Base-by-base conservation (phyloP, 202 grass and related monocot genomes). In the Schoenoplectus tabernaemontani region DNA sequence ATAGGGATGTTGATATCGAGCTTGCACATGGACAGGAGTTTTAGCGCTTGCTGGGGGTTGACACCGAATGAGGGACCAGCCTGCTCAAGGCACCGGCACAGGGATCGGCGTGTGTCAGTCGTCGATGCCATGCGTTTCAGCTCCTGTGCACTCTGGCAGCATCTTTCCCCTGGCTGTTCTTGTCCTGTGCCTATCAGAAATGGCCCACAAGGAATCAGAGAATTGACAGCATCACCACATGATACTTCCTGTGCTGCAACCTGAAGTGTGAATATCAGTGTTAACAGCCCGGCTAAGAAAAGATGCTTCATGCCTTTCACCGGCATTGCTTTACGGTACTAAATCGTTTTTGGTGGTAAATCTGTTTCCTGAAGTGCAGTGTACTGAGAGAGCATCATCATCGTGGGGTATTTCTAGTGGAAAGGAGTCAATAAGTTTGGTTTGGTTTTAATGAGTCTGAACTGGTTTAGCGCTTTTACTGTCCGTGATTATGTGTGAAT, bases 41-140 rank as follows among this genome's bases (percentile, higher is more conserved):
- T 72, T 26, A 3, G 9, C 0, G 78, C 87, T 54, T 87, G 87
- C 39, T 86, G 63, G 19, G 83, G 87, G 12, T 82, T 66, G 76
- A 88, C 85, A 42, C 85, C 91, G 50, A 93, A 90, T 2, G 85
- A 93, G 13, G 87, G 87, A 10, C 72, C 91, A 0, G 83, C 77
- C 58, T 90, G 58, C 74, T 80, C 60, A 39, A 93, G 69, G 78
- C 91, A 93, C 81, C 60, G 32, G 83, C 91, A 90, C 11, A 90
- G 7, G 33, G 77, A 81, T 9, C 86, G 83, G 0, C 91, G 87
- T 24, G 33, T 63, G 4, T 4, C 85, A 15, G 39, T 63, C 28
- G 85, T 93, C 3, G 3, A 5, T 7, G 84, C 84, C 83, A 90
- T 83, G 53, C 28, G 19, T 6, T 67, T 57, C 41, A 90, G 84